phyloP scores from a whole-genome alignment of 306 rosid species.

The Oemleria cerasiformis region DNA sequence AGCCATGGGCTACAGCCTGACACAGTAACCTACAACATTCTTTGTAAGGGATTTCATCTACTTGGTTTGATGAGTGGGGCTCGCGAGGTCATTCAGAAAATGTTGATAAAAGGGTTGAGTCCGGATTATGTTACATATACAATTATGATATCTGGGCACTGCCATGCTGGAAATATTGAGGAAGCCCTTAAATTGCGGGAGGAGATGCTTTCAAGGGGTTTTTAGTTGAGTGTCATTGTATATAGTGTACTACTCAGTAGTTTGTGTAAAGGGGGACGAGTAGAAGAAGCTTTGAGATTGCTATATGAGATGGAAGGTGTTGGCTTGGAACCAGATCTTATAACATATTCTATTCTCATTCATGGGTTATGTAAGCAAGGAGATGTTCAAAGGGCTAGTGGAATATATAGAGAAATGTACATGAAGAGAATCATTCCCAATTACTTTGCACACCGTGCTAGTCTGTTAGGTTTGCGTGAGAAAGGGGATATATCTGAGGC shows the following conservation, averaged over 20 bases:
- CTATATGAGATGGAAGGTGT: slow-evolving; percentile 44
- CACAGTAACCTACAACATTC: slow-evolving; percentile 43
- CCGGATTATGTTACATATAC: slow-evolving; percentile 43
- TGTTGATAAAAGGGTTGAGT: slow-evolving; percentile 41
- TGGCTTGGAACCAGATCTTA: slow-evolving; percentile 39
- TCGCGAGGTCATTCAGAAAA: slow-evolving; percentile 35
- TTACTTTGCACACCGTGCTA: slow-evolving; percentile 33
- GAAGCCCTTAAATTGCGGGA: slow-evolving; percentile 41
- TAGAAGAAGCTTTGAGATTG: slow-evolving; percentile 42
- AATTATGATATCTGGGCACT: slow-evolving; percentile 48
- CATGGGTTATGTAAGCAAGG: slow-evolving; percentile 54
- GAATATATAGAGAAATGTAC: slow-evolving; percentile 43
- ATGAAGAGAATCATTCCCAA: slow-evolving; percentile 36
- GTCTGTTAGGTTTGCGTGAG: slow-evolving; percentile 38
- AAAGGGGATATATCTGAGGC: slow-evolving; percentile 41
- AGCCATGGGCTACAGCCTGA: slow-evolving; percentile 46
- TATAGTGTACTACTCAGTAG: slow-evolving; percentile 43
- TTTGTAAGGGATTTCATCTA: slow-evolving; percentile 49
- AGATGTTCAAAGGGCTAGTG: slow-evolving; percentile 36
- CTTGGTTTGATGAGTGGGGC: slow-evolving; percentile 49
- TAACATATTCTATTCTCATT: slow-evolving; percentile 45
- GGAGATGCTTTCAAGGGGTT: slow-evolving; percentile 44
- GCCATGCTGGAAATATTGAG: slow-evolving; percentile 39
- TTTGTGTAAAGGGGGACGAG: slow-evolving; percentile 43
- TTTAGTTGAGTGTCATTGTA: slow-evolving; percentile 36